A percentile compares a stretch with the other conserved stretches of the same genome.
Evolutionary conservation across 768 basidiomycete species (phyloP).

Genomic region (Auriscalpium microsporum): DNA sequence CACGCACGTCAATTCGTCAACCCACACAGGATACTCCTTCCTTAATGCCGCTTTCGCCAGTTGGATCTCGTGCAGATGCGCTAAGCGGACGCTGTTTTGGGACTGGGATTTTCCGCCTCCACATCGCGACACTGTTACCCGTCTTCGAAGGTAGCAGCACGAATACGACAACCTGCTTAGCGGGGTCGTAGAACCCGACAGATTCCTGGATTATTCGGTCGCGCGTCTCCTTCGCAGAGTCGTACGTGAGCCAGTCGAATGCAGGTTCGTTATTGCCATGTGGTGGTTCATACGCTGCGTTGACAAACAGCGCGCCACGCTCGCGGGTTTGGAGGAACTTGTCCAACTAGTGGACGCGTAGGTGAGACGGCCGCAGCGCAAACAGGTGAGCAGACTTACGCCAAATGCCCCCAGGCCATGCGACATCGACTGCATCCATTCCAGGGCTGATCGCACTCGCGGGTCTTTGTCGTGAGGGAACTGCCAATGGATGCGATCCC

Average conservation of each 20-base stretch:
- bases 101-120: slow-evolving; percentile 14
- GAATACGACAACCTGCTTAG: slow-evolving; percentile 10
- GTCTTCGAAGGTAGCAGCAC: slow-evolving; percentile 16
- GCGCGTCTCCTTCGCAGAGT: slow-evolving; percentile 9
- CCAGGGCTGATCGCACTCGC: slow-evolving; percentile 7
- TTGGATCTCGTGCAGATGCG: slow-evolving; percentile 8
- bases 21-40: slow-evolving; percentile 9
- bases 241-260: slow-evolving; percentile 14
- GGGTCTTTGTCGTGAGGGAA: slow-evolving; percentile 16
- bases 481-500: slow-evolving; percentile 16
- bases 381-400: slow-evolving; percentile 5
- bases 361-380: no score
- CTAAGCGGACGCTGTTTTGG: slow-evolving; percentile 8
- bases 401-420: slow-evolving; percentile 13
- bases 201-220: slow-evolving; percentile 15
- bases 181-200: slow-evolving; percentile 15
- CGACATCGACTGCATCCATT: slow-evolving; percentile 9
- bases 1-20: slow-evolving; percentile 12
- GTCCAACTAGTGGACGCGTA: slow-evolving; percentile 2
- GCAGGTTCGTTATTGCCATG: background rate
- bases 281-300: slow-evolving; percentile 7
- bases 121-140: slow-evolving; percentile 18
- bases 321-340: slow-evolving; percentile 14
- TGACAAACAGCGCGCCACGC: slow-evolving; percentile 14
- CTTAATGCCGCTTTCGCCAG: slow-evolving; percentile 12